Evolutionary conservation across 495 filamentous ascomycete genomes (phyloP).

Genomic region (Hypomontagnella monticulosa): DNA sequence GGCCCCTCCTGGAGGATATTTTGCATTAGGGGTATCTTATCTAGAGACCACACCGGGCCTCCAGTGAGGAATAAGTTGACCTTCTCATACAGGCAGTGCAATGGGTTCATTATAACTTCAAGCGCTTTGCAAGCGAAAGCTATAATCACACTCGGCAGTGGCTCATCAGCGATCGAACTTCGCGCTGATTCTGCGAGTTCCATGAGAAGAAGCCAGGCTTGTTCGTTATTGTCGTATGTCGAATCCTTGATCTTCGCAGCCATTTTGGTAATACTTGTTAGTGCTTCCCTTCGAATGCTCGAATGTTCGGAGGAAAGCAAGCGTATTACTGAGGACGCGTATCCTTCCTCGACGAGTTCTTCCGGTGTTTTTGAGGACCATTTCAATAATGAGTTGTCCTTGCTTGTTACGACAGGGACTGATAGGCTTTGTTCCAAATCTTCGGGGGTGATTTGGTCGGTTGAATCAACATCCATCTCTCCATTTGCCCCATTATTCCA

Average conservation of each 20-base stretch:
- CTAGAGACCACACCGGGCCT: slow-evolving; percentile 75
- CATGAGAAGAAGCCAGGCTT: slow-evolving; percentile 77
- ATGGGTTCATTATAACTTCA: slow-evolving; percentile 74
- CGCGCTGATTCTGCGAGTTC: slow-evolving; percentile 80
- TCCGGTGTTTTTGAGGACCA: slow-evolving; percentile 81
- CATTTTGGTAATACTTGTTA: slow-evolving; percentile 70
- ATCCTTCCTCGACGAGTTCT: slow-evolving; percentile 76
- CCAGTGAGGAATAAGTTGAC: slow-evolving; percentile 84
- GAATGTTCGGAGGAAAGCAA: slow-evolving; percentile 78
- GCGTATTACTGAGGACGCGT: slow-evolving; percentile 70
- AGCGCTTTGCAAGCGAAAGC: slow-evolving; percentile 78
- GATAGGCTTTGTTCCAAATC: slow-evolving; percentile 48
- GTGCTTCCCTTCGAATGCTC: slow-evolving; percentile 80
- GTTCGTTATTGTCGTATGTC: slow-evolving; percentile 77
- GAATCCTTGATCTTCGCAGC: slow-evolving; percentile 73
- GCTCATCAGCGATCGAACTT: slow-evolving; percentile 58
- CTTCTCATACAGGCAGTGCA: slow-evolving; percentile 86
- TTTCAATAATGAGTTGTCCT: slow-evolving; percentile 67
- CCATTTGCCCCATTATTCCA: not conserved
- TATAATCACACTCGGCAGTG: slow-evolving; percentile 76
- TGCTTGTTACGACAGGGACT: slow-evolving; percentile 48
- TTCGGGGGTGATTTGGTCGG: slow-evolving; percentile 22
- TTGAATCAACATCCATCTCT: slow-evolving; percentile 2
- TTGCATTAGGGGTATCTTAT: slow-evolving; percentile 80
- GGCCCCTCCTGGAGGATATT: slow-evolving; percentile 76